Conservation (phyloP, 805 yeast species). For the Pichia phayaonensis region DNA sequence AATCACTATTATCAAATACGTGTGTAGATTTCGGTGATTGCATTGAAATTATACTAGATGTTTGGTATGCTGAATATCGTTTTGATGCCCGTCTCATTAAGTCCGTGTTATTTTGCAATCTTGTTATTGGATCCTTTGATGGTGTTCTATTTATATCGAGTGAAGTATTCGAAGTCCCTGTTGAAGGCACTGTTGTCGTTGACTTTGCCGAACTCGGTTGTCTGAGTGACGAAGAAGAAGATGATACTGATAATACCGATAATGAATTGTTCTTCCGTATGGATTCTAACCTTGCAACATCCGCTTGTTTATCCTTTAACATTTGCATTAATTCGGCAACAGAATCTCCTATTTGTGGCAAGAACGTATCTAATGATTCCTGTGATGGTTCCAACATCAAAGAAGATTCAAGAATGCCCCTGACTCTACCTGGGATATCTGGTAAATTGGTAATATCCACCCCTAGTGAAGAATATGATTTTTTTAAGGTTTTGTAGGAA, state of each 20-base stretch:
- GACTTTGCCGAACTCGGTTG: not conserved
- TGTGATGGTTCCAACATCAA: constrained; percentile 80
- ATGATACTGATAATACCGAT: not conserved
- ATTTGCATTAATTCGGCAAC: constrained; percentile 74
- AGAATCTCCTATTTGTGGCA: constrained; percentile 80
- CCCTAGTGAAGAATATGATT: constrained; percentile 72
- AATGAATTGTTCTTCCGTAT: constrained; percentile 1
- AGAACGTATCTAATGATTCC: constrained; percentile 66
- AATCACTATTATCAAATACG: constrained; percentile 1
- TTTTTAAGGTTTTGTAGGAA: constrained; percentile 80
- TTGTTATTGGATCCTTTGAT: constrained; percentile 55
- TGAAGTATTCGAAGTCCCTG: not conserved
- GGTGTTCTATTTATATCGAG: not conserved
- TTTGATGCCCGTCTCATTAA: constrained; percentile 90
- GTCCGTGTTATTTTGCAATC: constrained; percentile 74
- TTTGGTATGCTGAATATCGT: constrained; percentile 86
- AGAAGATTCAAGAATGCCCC: constrained; percentile 79
- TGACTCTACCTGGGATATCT: constrained; percentile 78
- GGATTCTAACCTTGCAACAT: constrained; percentile 17
- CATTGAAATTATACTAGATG: constrained; percentile 25
- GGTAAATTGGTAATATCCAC: constrained; percentile 78
- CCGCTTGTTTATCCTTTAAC: constrained; percentile 70
- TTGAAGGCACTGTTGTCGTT: not conserved
- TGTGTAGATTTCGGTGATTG: constrained; percentile 8
- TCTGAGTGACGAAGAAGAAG: not conserved